These are phyloP conservation scores for Nannochloropsis gaditana DNA, from an alignment of 108 stramenopile genomes.

Conservation along the genomic window DNA sequence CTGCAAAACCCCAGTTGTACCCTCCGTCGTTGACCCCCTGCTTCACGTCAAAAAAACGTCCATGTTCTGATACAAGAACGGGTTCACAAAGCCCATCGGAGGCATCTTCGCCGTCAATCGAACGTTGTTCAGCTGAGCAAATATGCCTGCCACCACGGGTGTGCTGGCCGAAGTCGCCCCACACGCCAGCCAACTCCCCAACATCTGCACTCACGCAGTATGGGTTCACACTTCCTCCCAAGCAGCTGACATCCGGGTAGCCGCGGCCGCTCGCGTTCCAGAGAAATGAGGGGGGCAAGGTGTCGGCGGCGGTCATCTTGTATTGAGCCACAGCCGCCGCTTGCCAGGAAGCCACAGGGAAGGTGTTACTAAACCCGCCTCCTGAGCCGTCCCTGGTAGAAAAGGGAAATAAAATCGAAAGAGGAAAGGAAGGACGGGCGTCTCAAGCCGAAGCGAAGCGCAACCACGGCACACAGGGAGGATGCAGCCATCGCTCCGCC, in stretches of 20 bases:
- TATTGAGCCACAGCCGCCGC: slow-evolving; percentile 35
- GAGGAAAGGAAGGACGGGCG: not conserved
- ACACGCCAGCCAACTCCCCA: slow-evolving; percentile 33
- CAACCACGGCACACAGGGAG: not conserved
- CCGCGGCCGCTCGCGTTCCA: slow-evolving; percentile 50
- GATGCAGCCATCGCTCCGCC: not conserved
- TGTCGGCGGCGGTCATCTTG: slow-evolving; percentile 25
- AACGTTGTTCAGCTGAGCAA: slow-evolving; percentile 43
- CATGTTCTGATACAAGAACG: slow-evolving; percentile 42
- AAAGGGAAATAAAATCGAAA: not conserved
- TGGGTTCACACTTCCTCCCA: slow-evolving; percentile 37
- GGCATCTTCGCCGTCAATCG: slow-evolving; percentile 37
- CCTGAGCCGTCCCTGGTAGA: slow-evolving; percentile 18
- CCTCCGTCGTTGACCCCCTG: slow-evolving; percentile 34
- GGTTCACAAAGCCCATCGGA: slow-evolving; percentile 50
- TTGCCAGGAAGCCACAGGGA: slow-evolving; percentile 37
- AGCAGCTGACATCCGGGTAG: slow-evolving; percentile 51
- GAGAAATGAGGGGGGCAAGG: slow-evolving; percentile 26
- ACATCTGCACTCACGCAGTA: slow-evolving; percentile 49
- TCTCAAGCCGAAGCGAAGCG: too few species aligned
- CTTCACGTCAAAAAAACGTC: slow-evolving; percentile 51
- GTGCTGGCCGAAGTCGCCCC: slow-evolving; percentile 45
- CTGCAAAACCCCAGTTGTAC: slow-evolving; percentile 40
- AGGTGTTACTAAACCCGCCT: slow-evolving; percentile 49
- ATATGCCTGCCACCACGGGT: slow-evolving; percentile 48